These are phyloP conservation scores for Rhynchospora pubera DNA, from an alignment of 176 grass and related monocot species.

Conservation along the genomic window DNA sequence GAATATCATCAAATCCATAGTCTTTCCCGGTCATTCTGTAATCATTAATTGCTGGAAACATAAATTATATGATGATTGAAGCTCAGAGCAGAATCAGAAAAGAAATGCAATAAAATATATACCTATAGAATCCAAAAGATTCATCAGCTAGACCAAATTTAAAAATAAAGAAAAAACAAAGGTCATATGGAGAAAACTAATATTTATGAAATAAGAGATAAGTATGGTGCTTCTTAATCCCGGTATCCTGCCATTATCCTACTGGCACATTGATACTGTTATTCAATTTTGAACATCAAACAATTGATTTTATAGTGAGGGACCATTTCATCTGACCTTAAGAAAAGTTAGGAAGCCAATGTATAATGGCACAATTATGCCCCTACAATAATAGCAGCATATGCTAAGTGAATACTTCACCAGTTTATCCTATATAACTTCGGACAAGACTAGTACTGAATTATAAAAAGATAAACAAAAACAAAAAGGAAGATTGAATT, in stretches of 20 bases:
- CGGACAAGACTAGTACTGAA: too few relatives aligned
- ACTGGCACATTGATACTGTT: background rate
- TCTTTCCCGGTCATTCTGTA: conserved; percentile 15
- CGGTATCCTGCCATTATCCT: background rate
- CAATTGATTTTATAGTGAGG: background rate
- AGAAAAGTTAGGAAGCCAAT: background rate
- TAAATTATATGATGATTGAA: background rate
- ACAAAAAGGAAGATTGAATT: background rate
- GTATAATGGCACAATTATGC: background rate
- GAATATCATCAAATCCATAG: conserved; percentile 23
- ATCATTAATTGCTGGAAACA: conserved; percentile 18
- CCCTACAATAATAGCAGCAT: background rate
- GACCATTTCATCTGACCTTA: background rate
- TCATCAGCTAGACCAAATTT: background rate
- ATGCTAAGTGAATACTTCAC: background rate
- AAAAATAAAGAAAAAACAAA: background rate
- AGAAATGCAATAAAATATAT: background rate
- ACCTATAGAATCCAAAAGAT: background rate
- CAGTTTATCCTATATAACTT: background rate
- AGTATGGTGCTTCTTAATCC: background rate
- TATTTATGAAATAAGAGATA: background rate
- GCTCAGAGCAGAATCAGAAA: background rate
- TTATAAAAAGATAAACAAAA: background rate
- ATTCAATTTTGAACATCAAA: background rate
- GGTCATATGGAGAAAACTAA: background rate